Base-by-base conservation (phyloP, 2,329 filamentous ascomycete genomes). In the Cladophialophora psammophila region DNA sequence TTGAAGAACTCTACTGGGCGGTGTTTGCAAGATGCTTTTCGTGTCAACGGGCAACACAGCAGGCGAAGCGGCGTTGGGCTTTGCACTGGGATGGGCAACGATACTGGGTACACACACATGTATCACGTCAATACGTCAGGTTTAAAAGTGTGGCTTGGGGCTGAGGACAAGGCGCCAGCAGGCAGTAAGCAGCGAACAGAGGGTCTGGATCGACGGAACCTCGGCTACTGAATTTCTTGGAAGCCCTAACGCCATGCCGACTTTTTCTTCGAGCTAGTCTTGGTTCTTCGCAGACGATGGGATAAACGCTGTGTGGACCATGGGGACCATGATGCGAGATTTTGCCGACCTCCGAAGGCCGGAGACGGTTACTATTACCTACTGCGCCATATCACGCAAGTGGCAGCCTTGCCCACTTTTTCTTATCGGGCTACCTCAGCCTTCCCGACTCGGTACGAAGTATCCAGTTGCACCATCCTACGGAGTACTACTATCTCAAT, bases 391-490 rank as follows among this genome's bases (percentile, higher is more conserved):
- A 18, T 20, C 6, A 50, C 45, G 45, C 45, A 26, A 50, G 18
- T 31, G 18, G 53, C 55, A 58, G 55, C 55, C 55, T 58, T 31
- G 55, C 35, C 55, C 55, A 58, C 55, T 58, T 58, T 58, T 58
- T 35, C 45, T 50, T 50, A 50, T 50, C 45, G 45, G 45, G 18
- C 15, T 50, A 26, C 2, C 45, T 26, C 45, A 50, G 45, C 45
- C 45, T 50, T 31, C 20, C 45, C 5, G 2, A 26, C 18, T 12
- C 32, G 20, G 26, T 26, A 26, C 26, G 26, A 26, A 26, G 26
- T 26, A 26, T 26, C 42, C 42, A 48, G 42, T 48, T 3, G 42
- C 42, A 20, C 7, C 45, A 26, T 26, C 26, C 26, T 26, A 2
- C 26, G 26, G 26, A 26, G 26, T 26, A 26, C 26, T 26, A 26